Percentiles rank a stretch among this genome's conserved stretches.
phyloP scores from a whole-genome alignment of 2,329 filamentous ascomycete genomes.

The Ophiostoma australiae region DNA sequence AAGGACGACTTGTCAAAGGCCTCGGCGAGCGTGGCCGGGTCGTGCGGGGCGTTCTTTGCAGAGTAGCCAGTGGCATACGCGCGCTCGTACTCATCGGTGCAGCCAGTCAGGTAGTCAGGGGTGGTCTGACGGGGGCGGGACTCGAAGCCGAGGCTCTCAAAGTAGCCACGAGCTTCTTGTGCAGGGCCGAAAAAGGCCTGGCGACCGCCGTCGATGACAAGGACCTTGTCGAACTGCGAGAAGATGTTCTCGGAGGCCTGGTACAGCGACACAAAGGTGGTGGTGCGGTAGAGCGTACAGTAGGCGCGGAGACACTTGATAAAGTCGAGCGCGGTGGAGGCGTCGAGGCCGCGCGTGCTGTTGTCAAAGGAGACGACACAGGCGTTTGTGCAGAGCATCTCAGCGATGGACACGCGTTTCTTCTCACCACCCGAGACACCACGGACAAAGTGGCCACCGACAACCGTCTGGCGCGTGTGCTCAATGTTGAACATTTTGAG shows the following conservation, averaged over 20 bases:
- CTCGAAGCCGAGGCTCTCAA: conserved; percentile 70
- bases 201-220: conserved; percentile 71
- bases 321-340: conserved; percentile 52
- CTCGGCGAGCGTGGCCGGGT: conserved; percentile 59
- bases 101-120: conserved; percentile 75
- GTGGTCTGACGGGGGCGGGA: conserved; percentile 73
- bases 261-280: conserved; percentile 81
- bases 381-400: conserved; percentile 72
- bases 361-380: conserved; percentile 73
- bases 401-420: conserved; percentile 76
- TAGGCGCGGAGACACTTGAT: conserved; percentile 64
- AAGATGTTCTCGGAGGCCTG: conserved; percentile 82
- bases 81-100: conserved; percentile 78
- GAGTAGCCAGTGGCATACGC: conserved; percentile 66
- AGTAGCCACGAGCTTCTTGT: conserved; percentile 64
- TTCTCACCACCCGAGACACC: conserved; percentile 76
- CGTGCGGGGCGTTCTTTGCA: conserved; percentile 61
- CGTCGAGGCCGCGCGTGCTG: conserved; percentile 52
- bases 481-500: conserved; percentile 93
- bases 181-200: conserved; percentile 72
- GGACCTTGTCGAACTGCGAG: conserved; percentile 73
- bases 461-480: conserved; percentile 77
- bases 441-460: conserved; percentile 75
- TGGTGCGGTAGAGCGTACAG: conserved; percentile 78
- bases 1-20: conserved; percentile 65